These are phyloP conservation scores for Borovskyia barvae DNA, from an alignment of 208 protist species.

Conservation along the genomic window DNA sequence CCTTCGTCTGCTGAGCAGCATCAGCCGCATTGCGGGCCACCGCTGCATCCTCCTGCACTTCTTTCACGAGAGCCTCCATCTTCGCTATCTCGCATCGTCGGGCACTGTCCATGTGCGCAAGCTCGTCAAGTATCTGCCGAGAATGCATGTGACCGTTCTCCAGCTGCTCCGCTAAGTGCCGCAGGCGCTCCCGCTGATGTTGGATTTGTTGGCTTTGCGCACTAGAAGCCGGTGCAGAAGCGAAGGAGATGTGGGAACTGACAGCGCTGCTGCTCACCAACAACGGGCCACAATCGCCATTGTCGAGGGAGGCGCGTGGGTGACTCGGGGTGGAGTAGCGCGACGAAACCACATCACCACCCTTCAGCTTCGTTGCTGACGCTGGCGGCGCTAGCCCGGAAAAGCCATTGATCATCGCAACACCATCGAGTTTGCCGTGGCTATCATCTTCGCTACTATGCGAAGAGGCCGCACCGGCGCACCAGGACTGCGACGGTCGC, in stretches of 20 bases:
- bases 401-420: too few species aligned
- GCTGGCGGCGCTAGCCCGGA: too few species aligned
- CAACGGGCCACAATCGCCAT: not conserved
- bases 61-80: conserved; percentile 15
- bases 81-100: conserved; percentile 26
- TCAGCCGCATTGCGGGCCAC: conserved; percentile 24
- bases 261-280: conserved; percentile 9
- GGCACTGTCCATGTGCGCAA: conserved; percentile 8
- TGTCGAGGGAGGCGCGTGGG: conserved; percentile 10
- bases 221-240: not conserved
- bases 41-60: conserved; percentile 12
- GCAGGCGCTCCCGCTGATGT: conserved; percentile 28
- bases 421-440: not conserved
- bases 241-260: conserved; percentile 9
- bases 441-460: not conserved
- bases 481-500: conserved; percentile 18
- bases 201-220: conserved; percentile 11
- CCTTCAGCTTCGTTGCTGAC: too few species aligned
- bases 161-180: conserved; percentile 26
- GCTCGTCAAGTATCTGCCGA: conserved; percentile 18
- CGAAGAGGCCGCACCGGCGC: not conserved
- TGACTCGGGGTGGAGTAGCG: conserved; percentile 15
- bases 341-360: not conserved
- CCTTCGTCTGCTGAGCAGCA: conserved; percentile 14
- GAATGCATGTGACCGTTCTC: conserved; percentile 22